phyloP scores from a whole-genome alignment of 2,329 filamentous ascomycete species.

The Penicillium olsonii region DNA sequence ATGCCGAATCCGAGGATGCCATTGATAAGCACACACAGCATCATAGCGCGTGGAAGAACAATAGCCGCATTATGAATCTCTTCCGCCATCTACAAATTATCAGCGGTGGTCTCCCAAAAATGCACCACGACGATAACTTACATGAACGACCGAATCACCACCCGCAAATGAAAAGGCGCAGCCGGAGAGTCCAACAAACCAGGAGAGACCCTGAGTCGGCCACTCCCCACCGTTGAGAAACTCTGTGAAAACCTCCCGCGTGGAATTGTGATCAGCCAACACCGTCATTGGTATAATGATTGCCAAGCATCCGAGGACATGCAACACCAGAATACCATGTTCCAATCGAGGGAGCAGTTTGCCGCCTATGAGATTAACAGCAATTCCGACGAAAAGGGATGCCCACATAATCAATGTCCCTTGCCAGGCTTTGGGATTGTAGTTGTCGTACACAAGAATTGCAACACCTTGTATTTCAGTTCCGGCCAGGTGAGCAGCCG shows the following conservation, averaged over 20 bases:
- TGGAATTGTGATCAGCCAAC: not conserved
- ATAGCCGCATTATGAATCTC: slow-evolving; percentile 40
- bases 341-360: not conserved
- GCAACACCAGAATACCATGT: not conserved
- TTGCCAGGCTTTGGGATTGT: not conserved
- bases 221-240: slow-evolving; percentile 28
- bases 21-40: slow-evolving; percentile 38
- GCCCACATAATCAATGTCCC: not conserved
- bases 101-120: not conserved
- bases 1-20: slow-evolving; percentile 39
- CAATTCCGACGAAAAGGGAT: not conserved
- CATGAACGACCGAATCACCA: slow-evolving; percentile 28
- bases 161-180: slow-evolving; percentile 25
- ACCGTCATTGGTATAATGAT: slow-evolving; percentile 2
- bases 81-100: slow-evolving; percentile 33
- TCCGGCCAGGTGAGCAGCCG: not conserved
- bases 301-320: not conserved
- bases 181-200: slow-evolving; percentile 27
- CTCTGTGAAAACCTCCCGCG: slow-evolving; percentile 20
- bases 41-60: slow-evolving; percentile 39
- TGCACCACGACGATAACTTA: slow-evolving; percentile 9
- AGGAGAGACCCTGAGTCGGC: slow-evolving; percentile 24
- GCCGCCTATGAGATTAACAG: not conserved
- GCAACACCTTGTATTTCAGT: slow-evolving; percentile 6
- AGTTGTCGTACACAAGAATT: not conserved